Percentiles rank a stretch among this genome's conserved stretches.
Conservation (phyloP, 2,329 filamentous ascomycete genomes). For the Domatiomyces globalis region DNA sequence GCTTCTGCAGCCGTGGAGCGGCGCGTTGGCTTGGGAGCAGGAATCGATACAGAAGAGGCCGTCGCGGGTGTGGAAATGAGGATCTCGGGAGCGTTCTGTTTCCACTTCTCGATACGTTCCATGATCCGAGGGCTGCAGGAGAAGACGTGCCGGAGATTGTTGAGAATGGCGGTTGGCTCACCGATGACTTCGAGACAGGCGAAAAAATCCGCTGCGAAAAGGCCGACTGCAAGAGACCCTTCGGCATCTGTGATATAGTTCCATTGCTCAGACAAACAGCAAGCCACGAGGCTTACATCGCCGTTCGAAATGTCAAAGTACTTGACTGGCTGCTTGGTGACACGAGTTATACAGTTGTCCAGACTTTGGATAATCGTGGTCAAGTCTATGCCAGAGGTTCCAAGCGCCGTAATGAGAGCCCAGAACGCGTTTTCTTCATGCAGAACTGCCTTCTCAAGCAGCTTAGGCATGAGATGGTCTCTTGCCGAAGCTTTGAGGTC, state of each 20-base stretch:
- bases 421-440: conserved; percentile 22
- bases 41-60: neutral
- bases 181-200: conserved; percentile 39
- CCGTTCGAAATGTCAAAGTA: conserved; percentile 45
- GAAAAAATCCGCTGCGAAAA: conserved; percentile 44
- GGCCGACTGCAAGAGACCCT: conserved; percentile 30
- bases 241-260: conserved; percentile 48
- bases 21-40: neutral
- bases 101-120: neutral
- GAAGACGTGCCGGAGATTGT: conserved; percentile 26
- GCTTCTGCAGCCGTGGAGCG: conserved; percentile 4
- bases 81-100: conserved; percentile 5
- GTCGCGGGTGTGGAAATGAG: conserved; percentile 1
- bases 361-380: conserved; percentile 33
- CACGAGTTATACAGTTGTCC: conserved; percentile 68
- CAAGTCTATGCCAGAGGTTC: neutral
- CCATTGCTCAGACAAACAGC: conserved; percentile 64
- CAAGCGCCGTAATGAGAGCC: conserved; percentile 11
- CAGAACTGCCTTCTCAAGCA: conserved; percentile 40
- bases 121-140: neutral
- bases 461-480: conserved; percentile 21
- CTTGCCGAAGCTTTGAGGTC: conserved; percentile 26
- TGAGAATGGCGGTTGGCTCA: conserved; percentile 29
- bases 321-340: conserved; percentile 65
- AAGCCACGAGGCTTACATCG: conserved; percentile 42